Evolutionary conservation across 352 stramenopile species (phyloP), one percentile per base, ranked within the genome.

Genomic region (Phytophthora niederhauseri): DNA sequence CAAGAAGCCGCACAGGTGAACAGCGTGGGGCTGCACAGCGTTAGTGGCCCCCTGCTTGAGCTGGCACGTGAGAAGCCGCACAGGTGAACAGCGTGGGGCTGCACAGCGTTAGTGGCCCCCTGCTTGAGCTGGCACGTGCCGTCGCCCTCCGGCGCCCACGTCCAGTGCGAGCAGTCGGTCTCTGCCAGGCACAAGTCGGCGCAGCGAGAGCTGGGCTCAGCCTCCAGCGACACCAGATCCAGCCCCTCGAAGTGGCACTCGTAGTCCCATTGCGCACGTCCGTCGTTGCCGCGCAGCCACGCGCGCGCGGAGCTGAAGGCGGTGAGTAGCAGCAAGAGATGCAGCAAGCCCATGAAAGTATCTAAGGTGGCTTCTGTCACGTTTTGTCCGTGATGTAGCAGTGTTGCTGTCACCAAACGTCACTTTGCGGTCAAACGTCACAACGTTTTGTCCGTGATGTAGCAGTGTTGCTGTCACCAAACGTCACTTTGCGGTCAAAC

Each of bases 41-140:
- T 61, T 67, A 6, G 46, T 57, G 20, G 54, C 30, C 31, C 71
- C 71, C 6, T 70, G 55, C 41, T 79, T 77, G 31, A 82, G 74
- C 49, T 68, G n/a, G n/a, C n/a, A n/a, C n/a, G n/a, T n/a, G n/a
- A 48, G 53, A 70, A 78, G 15, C 71, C 71, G 22, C 71, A 78
- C 22, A 64, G 45, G 24, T 61, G 41, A 0, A 4, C 20, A 14
- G 61, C 55, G 38, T 75, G 71, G 5, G 41, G 52, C 15, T 53
- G 7, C 19, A 67, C 71, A 19, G 50, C 64, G 26, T 61, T 67
- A 6, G 46, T 57, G 20, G 54, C 30, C 31, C 71, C 71, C 6
- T 70, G 55, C 41, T 79, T 77, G 31, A 82, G 74, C 49, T 68
- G 67, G 31, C 76, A 84, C 22, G 70, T 79, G 51, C 76, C 76